Conservation (phyloP, 768 basidiomycete genomes). For the Termitomyces sp. region DNA sequence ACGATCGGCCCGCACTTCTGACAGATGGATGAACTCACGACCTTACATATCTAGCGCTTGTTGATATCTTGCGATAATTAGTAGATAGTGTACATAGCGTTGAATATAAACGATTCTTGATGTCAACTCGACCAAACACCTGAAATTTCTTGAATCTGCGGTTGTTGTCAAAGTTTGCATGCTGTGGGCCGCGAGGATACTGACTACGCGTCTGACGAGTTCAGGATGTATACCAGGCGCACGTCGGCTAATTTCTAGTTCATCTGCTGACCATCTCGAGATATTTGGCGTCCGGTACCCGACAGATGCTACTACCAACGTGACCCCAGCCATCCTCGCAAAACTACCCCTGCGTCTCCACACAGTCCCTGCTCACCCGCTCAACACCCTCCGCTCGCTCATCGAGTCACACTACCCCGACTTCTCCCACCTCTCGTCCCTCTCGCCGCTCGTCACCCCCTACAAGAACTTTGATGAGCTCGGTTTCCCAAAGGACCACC, state of each 20-base stretch:
- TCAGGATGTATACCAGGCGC: conserved; percentile 1
- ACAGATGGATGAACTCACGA: conserved; percentile 26
- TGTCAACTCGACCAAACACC: conserved; percentile 15
- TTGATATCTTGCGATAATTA: conserved; percentile 20
- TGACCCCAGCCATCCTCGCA: conserved; percentile 78
- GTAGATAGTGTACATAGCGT: conserved; percentile 36
- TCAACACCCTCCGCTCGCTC: conserved; percentile 77
- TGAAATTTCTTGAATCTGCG: conserved; percentile 1
- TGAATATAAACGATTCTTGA: conserved; percentile 14
- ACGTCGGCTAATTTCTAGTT: conserved; percentile 9
- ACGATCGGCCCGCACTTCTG: conserved; percentile 10
- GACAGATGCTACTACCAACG: conserved; percentile 79
- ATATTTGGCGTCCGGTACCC: conserved; percentile 68
- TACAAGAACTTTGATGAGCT: conserved; percentile 95
- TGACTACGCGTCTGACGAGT: conserved; percentile 2
- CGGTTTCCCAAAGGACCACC: conserved; percentile 90
- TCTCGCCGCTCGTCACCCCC: conserved; percentile 88
- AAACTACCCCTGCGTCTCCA: conserved; percentile 80
- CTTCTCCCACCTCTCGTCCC: conserved; percentile 69
- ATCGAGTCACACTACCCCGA: conserved; percentile 83
- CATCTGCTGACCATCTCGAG: conserved; percentile 29
- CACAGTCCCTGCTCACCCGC: conserved; percentile 73
- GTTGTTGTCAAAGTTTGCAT: conserved; percentile 5
- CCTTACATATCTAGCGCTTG: conserved; percentile 23
- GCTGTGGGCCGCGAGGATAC: conserved; percentile 12